phyloP scores from a whole-genome alignment of 768 basidiomycete species.

The Chiua virens region DNA sequence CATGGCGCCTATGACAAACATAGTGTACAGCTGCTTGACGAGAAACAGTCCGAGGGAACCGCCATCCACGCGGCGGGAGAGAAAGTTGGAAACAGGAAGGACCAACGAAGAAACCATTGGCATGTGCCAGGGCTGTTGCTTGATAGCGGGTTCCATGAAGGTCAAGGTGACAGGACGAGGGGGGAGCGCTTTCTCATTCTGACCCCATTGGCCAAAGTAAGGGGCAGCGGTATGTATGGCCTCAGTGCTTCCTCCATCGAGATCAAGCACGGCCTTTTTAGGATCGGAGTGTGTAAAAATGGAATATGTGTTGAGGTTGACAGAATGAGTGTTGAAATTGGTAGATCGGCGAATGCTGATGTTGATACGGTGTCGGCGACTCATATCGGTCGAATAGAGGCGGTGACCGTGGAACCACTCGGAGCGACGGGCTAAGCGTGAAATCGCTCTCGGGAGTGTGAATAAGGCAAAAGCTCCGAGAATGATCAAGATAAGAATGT shows the following conservation, averaged over 20 bases:
- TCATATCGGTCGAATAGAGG: conserved; percentile 29
- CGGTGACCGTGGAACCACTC: conserved; percentile 56
- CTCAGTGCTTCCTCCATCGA: conserved; percentile 17
- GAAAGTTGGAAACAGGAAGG: conserved; percentile 41
- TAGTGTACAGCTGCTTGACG: conserved; percentile 47
- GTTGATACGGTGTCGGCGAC: conserved; percentile 5
- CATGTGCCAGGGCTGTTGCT: conserved; percentile 29
- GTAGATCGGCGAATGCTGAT: no score
- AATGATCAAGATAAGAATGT: conserved; percentile 46
- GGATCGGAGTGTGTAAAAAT: conserved; percentile 8
- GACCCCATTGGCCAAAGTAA: background rate
- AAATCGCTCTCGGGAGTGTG: conserved; percentile 49
- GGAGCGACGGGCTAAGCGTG: conserved; percentile 46
- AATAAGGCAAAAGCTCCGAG: conserved; percentile 41
- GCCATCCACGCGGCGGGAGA: conserved; percentile 44
- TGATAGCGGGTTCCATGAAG: background rate
- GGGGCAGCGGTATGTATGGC: background rate
- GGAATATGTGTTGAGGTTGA: background rate
- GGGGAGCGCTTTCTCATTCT: conserved; percentile 16
- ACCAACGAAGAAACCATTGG: conserved; percentile 41
- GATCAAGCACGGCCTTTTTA: conserved; percentile 10
- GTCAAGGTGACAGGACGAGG: conserved; percentile 7
- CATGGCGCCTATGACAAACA: conserved; percentile 42
- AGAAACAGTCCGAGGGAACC: conserved; percentile 52
- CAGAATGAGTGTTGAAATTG: conserved; percentile 13